Conservation (phyloP, 2,329 filamentous ascomycete genomes). For the Mycosphaerelloides madeirae region DNA sequence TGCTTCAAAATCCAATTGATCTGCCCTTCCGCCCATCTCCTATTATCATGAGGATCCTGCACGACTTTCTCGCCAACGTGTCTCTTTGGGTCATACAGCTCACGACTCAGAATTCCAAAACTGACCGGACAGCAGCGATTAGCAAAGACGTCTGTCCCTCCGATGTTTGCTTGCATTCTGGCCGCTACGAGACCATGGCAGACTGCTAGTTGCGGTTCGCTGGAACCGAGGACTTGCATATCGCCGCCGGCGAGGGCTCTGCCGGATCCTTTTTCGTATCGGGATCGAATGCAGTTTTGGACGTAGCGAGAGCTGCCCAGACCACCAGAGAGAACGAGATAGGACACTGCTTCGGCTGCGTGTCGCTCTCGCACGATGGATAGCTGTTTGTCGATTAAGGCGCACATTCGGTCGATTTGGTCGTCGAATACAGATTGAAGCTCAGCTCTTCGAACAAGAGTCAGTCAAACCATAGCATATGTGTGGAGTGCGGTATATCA, state of each 20-base stretch:
- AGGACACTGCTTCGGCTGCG: constrained; percentile 27
- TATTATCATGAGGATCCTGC: neutral
- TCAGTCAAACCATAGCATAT: neutral
- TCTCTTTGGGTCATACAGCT: neutral
- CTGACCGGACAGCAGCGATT: neutral
- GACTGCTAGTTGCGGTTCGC: constrained; percentile 6
- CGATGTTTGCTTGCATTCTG: constrained; percentile 4
- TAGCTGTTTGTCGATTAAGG: constrained; percentile 35
- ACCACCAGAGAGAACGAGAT: constrained; percentile 42
- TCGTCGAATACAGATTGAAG: constrained; percentile 33
- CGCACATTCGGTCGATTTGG: constrained; percentile 34
- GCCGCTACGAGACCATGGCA: constrained; percentile 12
- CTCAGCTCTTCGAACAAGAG: neutral
- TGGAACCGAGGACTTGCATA: constrained; percentile 31
- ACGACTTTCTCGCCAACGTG: neutral
- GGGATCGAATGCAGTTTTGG: constrained; percentile 31
- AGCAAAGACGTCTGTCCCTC: neutral
- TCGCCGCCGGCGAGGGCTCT: constrained; percentile 6
- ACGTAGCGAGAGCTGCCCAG: constrained; percentile 43
- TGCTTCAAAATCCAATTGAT: neutral
- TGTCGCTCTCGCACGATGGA: constrained; percentile 27
- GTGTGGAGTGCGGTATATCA: neutral
- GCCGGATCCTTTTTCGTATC: constrained; percentile 25
- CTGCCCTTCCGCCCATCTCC: neutral
- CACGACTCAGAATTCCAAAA: neutral